These are phyloP conservation scores for Cryptococcus hybrid DNA, from an alignment of 1,284 basidiomycete genomes.

Conservation along the genomic window DNA sequence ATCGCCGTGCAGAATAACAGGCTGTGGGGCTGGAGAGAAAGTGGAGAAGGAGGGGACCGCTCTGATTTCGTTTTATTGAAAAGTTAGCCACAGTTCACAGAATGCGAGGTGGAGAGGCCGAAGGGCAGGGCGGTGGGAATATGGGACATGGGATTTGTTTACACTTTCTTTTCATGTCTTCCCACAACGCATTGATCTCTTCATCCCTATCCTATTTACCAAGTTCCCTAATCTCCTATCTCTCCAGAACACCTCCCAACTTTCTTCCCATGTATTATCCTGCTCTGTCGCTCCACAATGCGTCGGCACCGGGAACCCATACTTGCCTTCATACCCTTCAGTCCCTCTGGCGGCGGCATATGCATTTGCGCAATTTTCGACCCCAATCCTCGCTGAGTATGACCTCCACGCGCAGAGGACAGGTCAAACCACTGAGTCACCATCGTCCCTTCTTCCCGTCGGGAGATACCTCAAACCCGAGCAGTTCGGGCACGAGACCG, in stretches of 20 bases:
- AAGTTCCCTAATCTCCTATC: slow-evolving; percentile 59
- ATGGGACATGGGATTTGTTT: too few relatives aligned
- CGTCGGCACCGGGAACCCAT: slow-evolving; percentile 73
- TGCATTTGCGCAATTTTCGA: slow-evolving; percentile 60
- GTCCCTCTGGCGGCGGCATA: slow-evolving; percentile 51
- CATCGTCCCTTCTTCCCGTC: slow-evolving; percentile 54
- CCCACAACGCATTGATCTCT: slow-evolving; percentile 59
- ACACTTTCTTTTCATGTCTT: slow-evolving; percentile 60
- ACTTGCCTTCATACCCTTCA: slow-evolving; percentile 53
- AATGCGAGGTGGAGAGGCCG: background rate
- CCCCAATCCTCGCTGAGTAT: slow-evolving; percentile 50
- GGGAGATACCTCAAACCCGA: slow-evolving; percentile 54
- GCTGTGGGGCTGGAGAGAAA: slow-evolving; percentile 58
- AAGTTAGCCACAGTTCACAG: background rate
- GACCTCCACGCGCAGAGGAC: slow-evolving; percentile 37
- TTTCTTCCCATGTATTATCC: slow-evolving; percentile 71
- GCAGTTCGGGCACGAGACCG: slow-evolving; percentile 63
- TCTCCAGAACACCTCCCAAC: slow-evolving; percentile 65
- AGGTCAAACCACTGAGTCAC: slow-evolving; percentile 69
- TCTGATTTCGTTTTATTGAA: slow-evolving; percentile 49
- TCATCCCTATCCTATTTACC: slow-evolving; percentile 54
- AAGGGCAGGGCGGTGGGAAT: too few relatives aligned
- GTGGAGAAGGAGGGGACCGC: slow-evolving; percentile 69
- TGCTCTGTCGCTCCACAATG: slow-evolving; percentile 76
- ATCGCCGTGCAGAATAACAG: slow-evolving; percentile 81